Percentiles rank a stretch among this genome's conserved stretches.
phyloP scores from a whole-genome alignment of 345 rosid genomes.

The Bruguiera gymnorhiza region DNA sequence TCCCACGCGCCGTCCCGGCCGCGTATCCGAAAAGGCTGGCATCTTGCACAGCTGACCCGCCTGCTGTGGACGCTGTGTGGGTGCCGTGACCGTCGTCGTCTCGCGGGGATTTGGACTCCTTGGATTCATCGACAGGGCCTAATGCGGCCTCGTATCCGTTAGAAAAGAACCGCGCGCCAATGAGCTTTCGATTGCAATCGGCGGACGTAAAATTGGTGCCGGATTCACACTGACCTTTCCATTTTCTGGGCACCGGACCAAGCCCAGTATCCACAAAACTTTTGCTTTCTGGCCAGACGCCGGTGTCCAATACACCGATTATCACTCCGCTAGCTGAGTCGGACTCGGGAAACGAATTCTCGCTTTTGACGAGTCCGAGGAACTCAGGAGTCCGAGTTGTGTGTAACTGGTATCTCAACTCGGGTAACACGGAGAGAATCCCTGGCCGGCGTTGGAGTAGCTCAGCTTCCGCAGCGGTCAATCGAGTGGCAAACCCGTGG shows the following conservation, averaged over 20 bases:
- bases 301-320: constrained; percentile 39
- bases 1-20: constrained; percentile 25
- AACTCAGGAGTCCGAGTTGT: constrained; percentile 43
- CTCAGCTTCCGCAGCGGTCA: constrained; percentile 18
- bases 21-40: constrained; percentile 25
- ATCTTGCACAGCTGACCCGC: constrained; percentile 20
- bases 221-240: constrained; percentile 28
- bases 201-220: constrained; percentile 24
- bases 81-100: constrained; percentile 44
- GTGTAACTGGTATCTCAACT: constrained; percentile 34
- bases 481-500: constrained; percentile 27
- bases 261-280: constrained; percentile 35
- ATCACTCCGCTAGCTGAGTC: constrained; percentile 27
- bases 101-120: constrained; percentile 38
- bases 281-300: constrained; percentile 40
- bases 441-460: constrained; percentile 43
- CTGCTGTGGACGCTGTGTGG: constrained; percentile 33
- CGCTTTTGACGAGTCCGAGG: constrained; percentile 30
- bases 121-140: constrained; percentile 33
- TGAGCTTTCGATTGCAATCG: constrained; percentile 24
- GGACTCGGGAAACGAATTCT: constrained; percentile 25
- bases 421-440: constrained; percentile 37
- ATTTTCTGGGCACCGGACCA: constrained; percentile 28
- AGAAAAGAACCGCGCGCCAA: constrained; percentile 35
- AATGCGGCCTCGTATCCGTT: constrained; percentile 37